A percentile compares a stretch with the other conserved stretches of the same genome.
These are phyloP conservation scores for Populus hybrid DNA, from an alignment of 441 rosid genomes.

Conservation along the genomic window DNA sequence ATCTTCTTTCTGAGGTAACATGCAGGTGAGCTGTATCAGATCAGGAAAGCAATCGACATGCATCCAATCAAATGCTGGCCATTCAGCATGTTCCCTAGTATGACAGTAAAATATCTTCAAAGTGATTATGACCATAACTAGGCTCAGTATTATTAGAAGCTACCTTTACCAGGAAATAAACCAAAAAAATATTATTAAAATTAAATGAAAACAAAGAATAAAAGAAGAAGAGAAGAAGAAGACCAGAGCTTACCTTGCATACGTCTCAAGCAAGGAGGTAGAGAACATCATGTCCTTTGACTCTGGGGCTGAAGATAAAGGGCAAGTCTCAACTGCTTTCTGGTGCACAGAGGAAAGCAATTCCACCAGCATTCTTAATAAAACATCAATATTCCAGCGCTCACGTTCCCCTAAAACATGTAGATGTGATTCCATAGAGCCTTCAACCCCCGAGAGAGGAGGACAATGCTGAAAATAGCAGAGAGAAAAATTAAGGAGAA, in stretches of 20 bases:
- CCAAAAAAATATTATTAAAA: background rate
- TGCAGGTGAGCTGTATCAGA: constrained; percentile 72
- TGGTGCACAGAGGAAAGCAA: constrained; percentile 73
- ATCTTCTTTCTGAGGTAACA: constrained; percentile 91
- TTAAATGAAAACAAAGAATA: background rate
- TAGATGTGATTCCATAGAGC: constrained; percentile 86
- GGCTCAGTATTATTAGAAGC: constrained; percentile 4
- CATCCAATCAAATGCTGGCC: constrained; percentile 95
- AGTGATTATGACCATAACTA: constrained; percentile 13
- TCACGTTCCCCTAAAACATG: constrained; percentile 92
- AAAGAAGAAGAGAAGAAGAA: constrained; percentile 10
- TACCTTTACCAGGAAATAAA: constrained; percentile 11
- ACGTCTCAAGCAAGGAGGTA: constrained; percentile 55
- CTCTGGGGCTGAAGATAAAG: constrained; percentile 59
- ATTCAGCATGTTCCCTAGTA: constrained; percentile 69
- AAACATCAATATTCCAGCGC: constrained; percentile 91
- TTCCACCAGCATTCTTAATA: constrained; percentile 78
- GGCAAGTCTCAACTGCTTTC: constrained; percentile 80
- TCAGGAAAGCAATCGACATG: constrained; percentile 88
- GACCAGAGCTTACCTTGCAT: constrained; percentile 54
- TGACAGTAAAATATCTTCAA: constrained; percentile 31
- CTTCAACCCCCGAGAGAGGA: constrained; percentile 96
- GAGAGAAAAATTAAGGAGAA: constrained; percentile 14
- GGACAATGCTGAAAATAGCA: constrained; percentile 70
- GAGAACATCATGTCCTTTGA: constrained; percentile 49